phyloP scores from a whole-genome alignment of 202 grass and related monocot genomes.

The Elaeis oleifera region DNA sequence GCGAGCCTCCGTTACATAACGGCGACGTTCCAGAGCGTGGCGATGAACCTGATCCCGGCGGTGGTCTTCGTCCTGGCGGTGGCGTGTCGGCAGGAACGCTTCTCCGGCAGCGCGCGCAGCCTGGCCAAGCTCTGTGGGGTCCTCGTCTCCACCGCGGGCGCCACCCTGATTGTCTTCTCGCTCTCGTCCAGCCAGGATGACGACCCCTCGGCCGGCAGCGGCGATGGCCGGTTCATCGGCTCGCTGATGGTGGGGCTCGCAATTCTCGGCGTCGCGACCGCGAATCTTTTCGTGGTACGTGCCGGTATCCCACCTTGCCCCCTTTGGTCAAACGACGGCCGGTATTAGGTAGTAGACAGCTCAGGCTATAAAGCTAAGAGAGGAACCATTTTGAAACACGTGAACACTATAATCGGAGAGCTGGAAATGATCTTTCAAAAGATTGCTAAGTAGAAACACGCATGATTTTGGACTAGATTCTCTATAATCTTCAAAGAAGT shows the following conservation, averaged over 20 bases:
- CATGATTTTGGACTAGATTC: too few species aligned
- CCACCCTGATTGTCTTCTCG: slow-evolving; percentile 9
- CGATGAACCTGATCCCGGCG: slow-evolving; percentile 23
- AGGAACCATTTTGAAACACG: too few species aligned
- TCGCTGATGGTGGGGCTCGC: slow-evolving; percentile 20
- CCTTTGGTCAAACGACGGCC: too few species aligned
- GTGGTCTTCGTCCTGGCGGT: slow-evolving; percentile 27
- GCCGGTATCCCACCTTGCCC: too few species aligned
- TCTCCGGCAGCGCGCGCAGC: slow-evolving; percentile 11
- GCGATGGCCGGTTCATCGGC: neutral
- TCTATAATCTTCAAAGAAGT: too few species aligned
- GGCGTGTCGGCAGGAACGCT: slow-evolving; percentile 18
- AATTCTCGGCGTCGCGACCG: slow-evolving; percentile 14
- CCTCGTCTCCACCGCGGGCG: slow-evolving; percentile 5
- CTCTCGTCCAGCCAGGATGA: neutral
- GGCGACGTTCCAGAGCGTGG: slow-evolving; percentile 29
- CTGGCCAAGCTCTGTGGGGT: slow-evolving; percentile 24
- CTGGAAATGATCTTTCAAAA: too few species aligned
- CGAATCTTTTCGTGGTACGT: neutral
- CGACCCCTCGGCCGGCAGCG: neutral
- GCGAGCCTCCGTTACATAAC: slow-evolving; percentile 28
- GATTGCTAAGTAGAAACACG: too few species aligned
- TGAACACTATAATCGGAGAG: too few species aligned
- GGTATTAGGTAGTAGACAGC: too few species aligned
- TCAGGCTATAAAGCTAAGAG: too few species aligned